Evolutionary conservation across 2,329 filamentous ascomycete species (phyloP), one percentile per base, ranked within the genome.

Genomic region (Capronia coronata): DNA sequence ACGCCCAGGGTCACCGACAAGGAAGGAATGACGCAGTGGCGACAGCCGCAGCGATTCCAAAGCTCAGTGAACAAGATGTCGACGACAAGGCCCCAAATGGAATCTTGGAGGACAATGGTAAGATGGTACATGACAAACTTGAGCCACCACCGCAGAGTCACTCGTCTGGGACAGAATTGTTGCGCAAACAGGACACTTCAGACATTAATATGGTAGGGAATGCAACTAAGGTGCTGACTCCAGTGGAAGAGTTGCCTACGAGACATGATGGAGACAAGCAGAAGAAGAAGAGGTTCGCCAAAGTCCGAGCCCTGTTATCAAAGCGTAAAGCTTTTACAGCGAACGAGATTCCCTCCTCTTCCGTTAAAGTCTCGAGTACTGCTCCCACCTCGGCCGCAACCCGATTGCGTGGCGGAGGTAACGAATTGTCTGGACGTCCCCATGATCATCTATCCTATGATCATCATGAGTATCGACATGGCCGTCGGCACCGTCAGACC

Each of bases 351-450:
- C 21, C 7, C 1, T 4, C 11, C 14, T 14, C 22, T 37, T 5
- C 11, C 18, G 13, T 14, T 16, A 18, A 27, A 6, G n/a, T 8
- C 16, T 13, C 21, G 3, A 7, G 22, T 30, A 18, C 18, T 43
- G 1, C 35, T 14, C 4, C 14, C 8, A 38, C 35, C 8, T 38
- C 3, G 8, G 21, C 27, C 10, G 16, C 19, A 27, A 35, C 9
- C 5, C 30, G 18, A 6, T 34, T 49, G 13, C 46, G 46, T 39
- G 46, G 46, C 11, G 46, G 46, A 43, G 46, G 46, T 13, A 43
- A 39, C 16, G 29, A 22, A 39, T n/a, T 42, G 19, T 14, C 9
- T 27, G 22, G 22, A 23, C 6, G 14, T 23, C 18, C 19, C 6
- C 16, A 40, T 22, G 40, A 13, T 13, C 35, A 19, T 13, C n/a